Evolutionary conservation across 139 green algal species (phyloP), one percentile per base, ranked within the genome.

Genomic region (Chlamydomonas schloesseri): DNA sequence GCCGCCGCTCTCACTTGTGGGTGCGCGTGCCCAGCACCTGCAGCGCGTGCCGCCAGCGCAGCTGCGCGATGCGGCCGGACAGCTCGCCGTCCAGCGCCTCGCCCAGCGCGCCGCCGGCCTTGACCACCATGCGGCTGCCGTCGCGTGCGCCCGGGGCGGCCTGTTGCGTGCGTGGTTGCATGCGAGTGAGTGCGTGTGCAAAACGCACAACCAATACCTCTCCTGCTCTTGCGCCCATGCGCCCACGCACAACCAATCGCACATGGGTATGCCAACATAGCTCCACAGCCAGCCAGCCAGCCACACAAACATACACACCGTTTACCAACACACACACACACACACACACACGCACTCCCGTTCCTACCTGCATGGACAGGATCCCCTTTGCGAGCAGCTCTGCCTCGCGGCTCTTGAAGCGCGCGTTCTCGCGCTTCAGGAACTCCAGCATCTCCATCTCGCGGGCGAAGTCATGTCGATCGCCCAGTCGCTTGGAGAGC

Each of bases 41-140:
- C 46, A 87, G 42, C 6, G 87, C 89, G 53, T 91, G 89, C 79
- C 88, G 90, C 92, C 92, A 94, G 28, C 92, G 82, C 37, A 93
- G 78, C 3, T 72, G 84, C 0, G 88, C 86, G 31, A 94, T 80
- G 76, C 91, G 91, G 47, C 20, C 11, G 23, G 29, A 58, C 47
- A 71, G 42, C 78, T 84, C 78, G 55, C 42, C 31, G 11, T 83
- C 74, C 69, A 71, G 3, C 34, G 70, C 73, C 74, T 85, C 71
- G 17, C 70, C 69, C 82, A 81, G 70, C 24, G 72, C 58, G 15
- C 69, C 70, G 58, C 72, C 71, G 21, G 70, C 82, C 82, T 87
- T 79, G 31, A 81, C 82, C 17, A 81, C 71, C 82, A 87, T 55
- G 42, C 78, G 78, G 64, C 78, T 74, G 29, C 78, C 78, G 78